A percentile compares a stretch with the other conserved stretches of the same genome.
These are phyloP conservation scores for Salvia hispanica DNA, from an alignment of 257 asterid genomes.

Conservation along the genomic window DNA sequence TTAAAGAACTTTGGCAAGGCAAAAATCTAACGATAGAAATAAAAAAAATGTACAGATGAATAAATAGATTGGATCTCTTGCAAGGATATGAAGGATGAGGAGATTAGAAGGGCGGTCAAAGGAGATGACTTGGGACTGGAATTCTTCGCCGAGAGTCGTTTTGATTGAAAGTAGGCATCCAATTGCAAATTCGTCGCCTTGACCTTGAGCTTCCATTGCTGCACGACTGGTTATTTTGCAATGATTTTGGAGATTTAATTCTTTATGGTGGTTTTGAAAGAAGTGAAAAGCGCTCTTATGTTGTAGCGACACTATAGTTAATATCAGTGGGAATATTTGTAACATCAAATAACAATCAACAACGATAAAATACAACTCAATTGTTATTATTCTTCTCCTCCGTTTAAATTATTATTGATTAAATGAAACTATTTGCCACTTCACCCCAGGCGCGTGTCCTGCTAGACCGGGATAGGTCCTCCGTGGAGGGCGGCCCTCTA, in stretches of 20 bases:
- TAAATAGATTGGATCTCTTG: not conserved
- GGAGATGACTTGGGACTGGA: constrained; percentile 81
- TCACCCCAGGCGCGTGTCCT: too few relatives aligned
- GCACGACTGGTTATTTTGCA: constrained; percentile 16
- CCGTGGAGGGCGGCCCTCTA: too few relatives aligned
- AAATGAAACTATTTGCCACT: too few relatives aligned
- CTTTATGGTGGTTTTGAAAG: too few relatives aligned
- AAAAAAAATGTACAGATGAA: not conserved
- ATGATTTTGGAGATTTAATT: constrained; percentile 8
- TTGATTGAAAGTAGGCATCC: constrained; percentile 83
- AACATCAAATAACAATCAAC: too few relatives aligned
- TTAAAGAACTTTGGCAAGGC: constrained; percentile 43
- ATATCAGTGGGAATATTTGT: too few relatives aligned
- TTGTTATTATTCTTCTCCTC: too few relatives aligned
- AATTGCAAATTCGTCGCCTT: constrained; percentile 78
- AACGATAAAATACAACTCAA: too few relatives aligned
- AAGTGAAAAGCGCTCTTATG: too few relatives aligned
- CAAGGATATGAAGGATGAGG: constrained; percentile 97
- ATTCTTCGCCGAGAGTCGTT: constrained; percentile 87
- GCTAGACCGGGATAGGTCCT: too few relatives aligned
- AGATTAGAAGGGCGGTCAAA: constrained; percentile 87
- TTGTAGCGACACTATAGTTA: too few relatives aligned
- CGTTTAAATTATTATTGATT: too few relatives aligned
- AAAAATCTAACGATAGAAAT: not conserved
- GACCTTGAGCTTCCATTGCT: constrained; percentile 72